Conservation (phyloP, 257 asterid species). For the Capsicum pubescens region DNA sequence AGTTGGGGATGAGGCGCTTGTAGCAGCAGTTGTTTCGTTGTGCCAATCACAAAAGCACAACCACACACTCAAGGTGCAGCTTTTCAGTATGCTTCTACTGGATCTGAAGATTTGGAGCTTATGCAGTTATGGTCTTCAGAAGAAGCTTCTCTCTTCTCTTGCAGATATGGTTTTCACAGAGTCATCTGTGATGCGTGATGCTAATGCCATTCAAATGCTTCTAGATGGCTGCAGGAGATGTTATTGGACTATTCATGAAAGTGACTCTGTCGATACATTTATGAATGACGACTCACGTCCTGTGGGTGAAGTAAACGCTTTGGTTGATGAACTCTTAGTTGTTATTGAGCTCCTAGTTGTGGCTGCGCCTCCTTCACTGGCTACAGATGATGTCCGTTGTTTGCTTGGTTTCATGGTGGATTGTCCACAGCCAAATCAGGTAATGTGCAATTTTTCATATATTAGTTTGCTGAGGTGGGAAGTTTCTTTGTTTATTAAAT, state of each 20-base stretch:
- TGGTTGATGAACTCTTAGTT: constrained; percentile 97
- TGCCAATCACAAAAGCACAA: constrained; percentile 90
- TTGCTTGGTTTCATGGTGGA: constrained; percentile 97
- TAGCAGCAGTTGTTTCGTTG: constrained; percentile 82
- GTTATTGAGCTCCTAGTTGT: constrained; percentile 86
- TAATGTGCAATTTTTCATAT: constrained; percentile 35
- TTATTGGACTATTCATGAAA: constrained; percentile 89
- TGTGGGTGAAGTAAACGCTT: constrained; percentile 95
- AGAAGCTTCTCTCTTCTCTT: constrained; percentile 92
- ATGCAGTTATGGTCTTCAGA: constrained; percentile 97
- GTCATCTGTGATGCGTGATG: constrained; percentile 93
- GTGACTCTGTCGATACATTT: constrained; percentile 77
- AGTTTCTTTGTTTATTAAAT: constrained; percentile 25
- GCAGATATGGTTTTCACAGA: constrained; percentile 98
- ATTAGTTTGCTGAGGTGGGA: constrained; percentile 26
- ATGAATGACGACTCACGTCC: constrained; percentile 60
- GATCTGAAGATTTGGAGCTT: constrained; percentile 95
- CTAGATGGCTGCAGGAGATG: constrained; percentile 97
- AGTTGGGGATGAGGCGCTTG: constrained; percentile 87
- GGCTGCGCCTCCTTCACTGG: constrained; percentile 88
- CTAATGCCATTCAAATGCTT: constrained; percentile 97
- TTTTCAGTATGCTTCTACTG: constrained; percentile 85
- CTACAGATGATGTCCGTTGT: constrained; percentile 82
- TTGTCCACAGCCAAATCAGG: constrained; percentile 98
- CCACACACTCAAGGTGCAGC: constrained; percentile 88